Evolutionary conservation across 2,329 filamentous ascomycete species (phyloP), one percentile per base, ranked within the genome.

Genomic region (Blastomyces silverae): DNA sequence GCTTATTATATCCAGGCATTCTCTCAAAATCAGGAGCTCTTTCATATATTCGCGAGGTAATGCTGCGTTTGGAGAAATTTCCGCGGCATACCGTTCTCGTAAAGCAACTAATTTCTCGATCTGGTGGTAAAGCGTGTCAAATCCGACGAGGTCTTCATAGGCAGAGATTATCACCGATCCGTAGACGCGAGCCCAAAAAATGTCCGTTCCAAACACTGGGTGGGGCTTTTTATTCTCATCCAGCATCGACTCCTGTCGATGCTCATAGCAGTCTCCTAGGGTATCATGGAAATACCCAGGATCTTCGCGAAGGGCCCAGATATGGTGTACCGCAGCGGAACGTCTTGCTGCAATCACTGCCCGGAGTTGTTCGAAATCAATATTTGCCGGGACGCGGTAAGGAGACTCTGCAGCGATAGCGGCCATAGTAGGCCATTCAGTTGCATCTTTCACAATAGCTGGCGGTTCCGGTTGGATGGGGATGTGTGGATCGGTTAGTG

Each of bases 271-370:
- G 25, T 66, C 80, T 28, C 56, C 56, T 17, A 85, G 55, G 0
- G 72, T 64, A 1, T 82, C 75, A 3, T 76, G 72, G 67, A 87
- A 87, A 72, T 86, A 87, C 0, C 73, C 73, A 0, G 85, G 84
- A 69, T 88, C 85, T 68, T 88, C 85, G 8, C 84, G 78, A 2
- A 88, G 73, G 0, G 78, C 69, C 79, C 79, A 84, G 0, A 86
- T 55, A 67, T 86, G 82, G 70, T 87, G 84, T 64, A 84, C 79
- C 0, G 79, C 78, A 3, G 77, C 76, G 0, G 75, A 69, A 0
- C 69, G 69, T 66, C 76, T 79, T 0, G 81, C 81, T 1, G 70
- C 70, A 0, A 84, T 73, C 3, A 87, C 68, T 1, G 73, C 70
- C 50, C 78, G 73, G 0, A 87, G 73, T 0, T 78, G 76, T 0